Evolutionary conservation across 306 rosid species (phyloP), one percentile per base, ranked within the genome.

Genomic region (Sechiopsis laciniata): DNA sequence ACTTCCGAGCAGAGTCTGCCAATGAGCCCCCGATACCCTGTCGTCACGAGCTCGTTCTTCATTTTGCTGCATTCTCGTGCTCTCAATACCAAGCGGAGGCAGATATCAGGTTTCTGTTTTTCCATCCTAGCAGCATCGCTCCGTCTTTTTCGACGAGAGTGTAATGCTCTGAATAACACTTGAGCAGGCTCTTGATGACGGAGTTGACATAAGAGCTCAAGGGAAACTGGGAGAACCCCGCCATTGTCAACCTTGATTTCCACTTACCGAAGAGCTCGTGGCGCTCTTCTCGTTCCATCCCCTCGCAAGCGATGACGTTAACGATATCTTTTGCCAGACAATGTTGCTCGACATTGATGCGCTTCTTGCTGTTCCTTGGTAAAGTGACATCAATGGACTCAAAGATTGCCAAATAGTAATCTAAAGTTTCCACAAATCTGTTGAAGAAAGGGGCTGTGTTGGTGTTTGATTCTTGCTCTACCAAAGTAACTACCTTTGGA

Each of bases 41-140:
- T 12, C 35, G 4, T 51, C 37, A 48, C 45, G 0, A 46, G 73
- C 73, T 68, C 42, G 13, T 55, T 22, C 53, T 21, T 68, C 1
- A 40, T 21, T 68, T 48, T 21, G 40, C 8, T 48, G 24, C 19
- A 22, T 22, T 51, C 58, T 51, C 15, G 5, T 7, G 59, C 46
- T 51, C 46, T 86, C 85, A 94, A 26, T 82, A 82, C 99, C 97
- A 94, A 15, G 99, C 95, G 20, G 97, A 94, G 77, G 99, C 97
- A 20, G 97, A 89, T 72, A 89, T 85, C 80, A 94, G 76, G 82
- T 84, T 94, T 80, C 97, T 86, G 65, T 83, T 81, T 77, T 87
- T 94, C 99, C 97, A 94, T 5, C 97, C 95, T 80, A 94, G 78
- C 37, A 91, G 83, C 97, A 94, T 90, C 2, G 96, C 95, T n/a